Evolutionary conservation across 2,329 filamentous ascomycete species (phyloP), one percentile per base, ranked within the genome.

Genomic region (Hypomyces perniciosus): DNA sequence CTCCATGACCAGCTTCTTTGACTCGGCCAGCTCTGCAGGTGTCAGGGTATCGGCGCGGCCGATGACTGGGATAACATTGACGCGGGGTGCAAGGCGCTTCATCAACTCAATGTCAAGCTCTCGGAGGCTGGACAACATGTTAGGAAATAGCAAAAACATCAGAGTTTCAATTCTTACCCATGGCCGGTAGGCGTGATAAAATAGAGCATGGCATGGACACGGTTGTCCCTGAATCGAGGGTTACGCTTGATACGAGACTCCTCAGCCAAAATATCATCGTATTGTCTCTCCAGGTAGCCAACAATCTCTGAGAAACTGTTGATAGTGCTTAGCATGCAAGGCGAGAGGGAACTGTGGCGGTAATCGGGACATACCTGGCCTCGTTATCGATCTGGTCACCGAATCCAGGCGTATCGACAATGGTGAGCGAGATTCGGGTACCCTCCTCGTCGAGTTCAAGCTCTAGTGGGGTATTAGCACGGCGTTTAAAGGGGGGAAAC

Each of bases 221-320:
- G 89, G 78, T 99, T 97, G 77, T 99, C 93, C 68, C 93, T 86
- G 86, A 99, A 99, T 67, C 93, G 86, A 63, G 93, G 93, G 79
- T 99, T 99, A 90, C 93, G 93, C 88, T 99, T 99, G 81, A 99
- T 99, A 79, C 93, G 90, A 65, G 93, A 97, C 78, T 99, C 93
- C 77, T 97, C 92, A 56, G 93, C 92, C 63, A 99, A 83, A 79
- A 99, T 97, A 71, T 97, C 91, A 74, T 99, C 93, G 74, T 97
- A 97, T 83, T 99, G 92, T 76, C 92, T 85, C 81, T 99, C 93
- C 65, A 99, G 88, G 75, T 95, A 96, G 62, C 91, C 92, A 62
- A 96, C 91, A 65, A 99, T 99, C 74, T 97, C 93, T 63, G 87
- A 86, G 72, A 99, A 99, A 77, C 90, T 95, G 47, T 35, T 39